These are phyloP conservation scores for Lichtheimia hyalospora DNA, from an alignment of 371 early-diverging fungal genomes.

Conservation along the genomic window DNA sequence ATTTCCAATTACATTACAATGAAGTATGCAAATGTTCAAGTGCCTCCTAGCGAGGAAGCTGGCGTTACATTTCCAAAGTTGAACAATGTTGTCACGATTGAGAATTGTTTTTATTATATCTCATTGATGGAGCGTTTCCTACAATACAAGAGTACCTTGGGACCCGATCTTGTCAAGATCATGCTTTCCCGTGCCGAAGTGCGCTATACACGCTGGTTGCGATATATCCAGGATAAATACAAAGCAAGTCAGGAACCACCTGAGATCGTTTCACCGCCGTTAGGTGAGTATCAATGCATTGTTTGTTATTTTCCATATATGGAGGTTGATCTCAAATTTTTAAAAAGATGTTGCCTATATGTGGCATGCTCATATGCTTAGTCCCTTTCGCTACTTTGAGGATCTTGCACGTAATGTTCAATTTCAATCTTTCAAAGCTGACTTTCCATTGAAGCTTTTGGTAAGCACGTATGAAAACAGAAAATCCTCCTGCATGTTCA, in stretches of 20 bases:
- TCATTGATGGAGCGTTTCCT: slow-evolving; percentile 15
- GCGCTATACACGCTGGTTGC: slow-evolving; percentile 7
- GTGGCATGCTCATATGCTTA: slow-evolving; percentile 45
- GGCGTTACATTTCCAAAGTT: neutral
- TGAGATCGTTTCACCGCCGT: neutral
- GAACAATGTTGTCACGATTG: slow-evolving; percentile 9
- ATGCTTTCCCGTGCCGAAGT: slow-evolving; percentile 12
- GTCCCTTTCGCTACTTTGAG: slow-evolving; percentile 41
- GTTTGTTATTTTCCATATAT: neutral
- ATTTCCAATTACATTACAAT: too few species aligned
- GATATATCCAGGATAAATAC: neutral
- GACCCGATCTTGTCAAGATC: neutral
- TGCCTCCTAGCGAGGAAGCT: neutral
- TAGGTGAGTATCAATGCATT: neutral
- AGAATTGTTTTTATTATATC: slow-evolving; percentile 12
- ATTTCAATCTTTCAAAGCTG: neutral
- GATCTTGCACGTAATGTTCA: slow-evolving; percentile 30
- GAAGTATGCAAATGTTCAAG: too few species aligned
- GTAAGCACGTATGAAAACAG: neutral
- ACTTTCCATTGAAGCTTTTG: slow-evolving; percentile 1
- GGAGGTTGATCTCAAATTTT: too few species aligned
- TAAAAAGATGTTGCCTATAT: slow-evolving; percentile 38
- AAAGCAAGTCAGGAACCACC: too few species aligned
- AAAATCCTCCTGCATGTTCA: too few species aligned
- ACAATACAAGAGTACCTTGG: neutral